phyloP scores from a whole-genome alignment of 2,329 filamentous ascomycete species.

The Ophiostoma fasciatum region DNA sequence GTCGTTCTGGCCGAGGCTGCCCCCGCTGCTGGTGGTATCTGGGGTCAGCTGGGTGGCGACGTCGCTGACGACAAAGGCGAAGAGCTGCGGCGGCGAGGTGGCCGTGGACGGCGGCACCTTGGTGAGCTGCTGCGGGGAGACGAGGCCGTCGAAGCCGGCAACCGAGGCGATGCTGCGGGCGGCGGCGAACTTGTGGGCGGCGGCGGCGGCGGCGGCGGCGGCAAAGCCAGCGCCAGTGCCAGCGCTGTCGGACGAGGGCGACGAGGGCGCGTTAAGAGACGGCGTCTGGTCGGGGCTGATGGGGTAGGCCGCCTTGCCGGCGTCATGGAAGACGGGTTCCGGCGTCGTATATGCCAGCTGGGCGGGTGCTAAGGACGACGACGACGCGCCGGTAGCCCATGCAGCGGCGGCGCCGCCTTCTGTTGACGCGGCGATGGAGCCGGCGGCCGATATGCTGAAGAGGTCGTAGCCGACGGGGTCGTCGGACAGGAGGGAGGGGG shows the following conservation, averaged over 20 bases:
- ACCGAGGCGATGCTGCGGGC: constrained; percentile 10
- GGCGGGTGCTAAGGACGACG: background rate
- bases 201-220: constrained; percentile 4
- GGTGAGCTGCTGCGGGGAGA: constrained; percentile 28
- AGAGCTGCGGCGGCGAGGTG: constrained; percentile 13
- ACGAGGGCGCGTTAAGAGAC: constrained; percentile 28
- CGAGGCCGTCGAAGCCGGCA: constrained; percentile 18
- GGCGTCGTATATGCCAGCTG: constrained; percentile 6
- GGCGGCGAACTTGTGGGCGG: constrained; percentile 8
- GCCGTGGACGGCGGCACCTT: constrained; percentile 23
- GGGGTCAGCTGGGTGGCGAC: constrained; percentile 28
- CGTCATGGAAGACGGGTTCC: constrained; percentile 12
- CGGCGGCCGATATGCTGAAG: too few relatives aligned
- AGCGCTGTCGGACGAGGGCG: too few relatives aligned
- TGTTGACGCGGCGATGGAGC: too few relatives aligned
- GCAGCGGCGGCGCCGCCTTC: too few relatives aligned
- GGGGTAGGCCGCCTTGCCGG: too few relatives aligned
- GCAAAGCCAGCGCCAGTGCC: too few relatives aligned
- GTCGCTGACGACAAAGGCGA: constrained; percentile 12
- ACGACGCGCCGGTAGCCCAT: too few relatives aligned
- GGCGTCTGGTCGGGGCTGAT: constrained; percentile 38
- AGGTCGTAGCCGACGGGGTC: constrained; percentile 7
- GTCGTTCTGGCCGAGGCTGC: constrained; percentile 10
- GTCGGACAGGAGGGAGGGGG: too few relatives aligned
- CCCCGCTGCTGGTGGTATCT: constrained; percentile 32